Evolutionary conservation across 306 rosid genomes (phyloP), one percentile per base, ranked within the genome.

Genomic region (Pyrus communis): DNA sequence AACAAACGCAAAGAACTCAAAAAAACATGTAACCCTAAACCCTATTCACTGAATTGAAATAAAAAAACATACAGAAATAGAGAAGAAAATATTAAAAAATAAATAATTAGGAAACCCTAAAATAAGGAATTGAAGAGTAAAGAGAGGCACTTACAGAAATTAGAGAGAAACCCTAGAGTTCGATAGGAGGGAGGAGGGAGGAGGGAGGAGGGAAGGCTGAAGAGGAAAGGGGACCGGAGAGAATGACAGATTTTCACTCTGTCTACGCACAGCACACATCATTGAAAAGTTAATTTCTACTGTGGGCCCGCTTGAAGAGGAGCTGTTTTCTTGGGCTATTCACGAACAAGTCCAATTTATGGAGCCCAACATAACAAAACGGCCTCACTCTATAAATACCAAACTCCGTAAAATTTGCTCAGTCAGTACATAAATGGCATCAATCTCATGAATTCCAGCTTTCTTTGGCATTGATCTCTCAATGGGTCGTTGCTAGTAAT

Each of bases 81-180:
- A 73, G 15, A 40, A 42, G 11, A 42, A 10, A 42, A 8, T 23
- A 46, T 4, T 6, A 40, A 27, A 9, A 17, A 25, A 4, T 23
- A 65, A 30, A n/a, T 21, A 33, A 54, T 3, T 11, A 71, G 22
- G 19, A 58, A 60, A 27, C 69, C 77, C 35, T 31, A 31, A 31
- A 31, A 31, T 31, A 31, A 31, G 35, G 35, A 31, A 31, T 8
- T 25, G 67, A 27, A 61, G 21, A 14, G 15, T 3, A 11, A 61
- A 14, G 3, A 62, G 30, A 27, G 23, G 30, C 10, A 74, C 77
- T 60, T 43, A 74, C 77, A 21, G 31, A 33, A 74, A 61, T 23
- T 11, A 21, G 69, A 61, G 42, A 42, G 27, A 73, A 74, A 60
- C 43, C 77, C 60, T 74, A 74, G 77, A 61, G 59, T 45, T 69